Conservation (phyloP, 2,329 filamentous ascomycete genomes). For the Trichothecium roseum region DNA sequence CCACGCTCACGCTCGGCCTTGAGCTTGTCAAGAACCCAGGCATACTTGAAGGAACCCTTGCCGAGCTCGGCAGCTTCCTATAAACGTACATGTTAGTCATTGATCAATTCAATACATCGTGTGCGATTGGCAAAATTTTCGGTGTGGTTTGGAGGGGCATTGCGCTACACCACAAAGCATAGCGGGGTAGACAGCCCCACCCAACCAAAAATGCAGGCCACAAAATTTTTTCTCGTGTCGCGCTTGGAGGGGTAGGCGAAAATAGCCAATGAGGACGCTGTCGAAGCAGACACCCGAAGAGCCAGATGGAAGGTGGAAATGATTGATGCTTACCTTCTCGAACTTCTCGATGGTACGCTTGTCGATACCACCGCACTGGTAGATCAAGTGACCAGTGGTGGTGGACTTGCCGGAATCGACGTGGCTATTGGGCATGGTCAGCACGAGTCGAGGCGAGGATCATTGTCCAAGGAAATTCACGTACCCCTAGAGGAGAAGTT, state of each 20-base stretch:
- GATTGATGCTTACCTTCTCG: constrained; percentile 74
- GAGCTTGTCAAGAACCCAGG: constrained; percentile 99
- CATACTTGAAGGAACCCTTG: constrained; percentile 99
- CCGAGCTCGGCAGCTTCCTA: constrained; percentile 98
- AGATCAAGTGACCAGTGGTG: constrained; percentile 94
- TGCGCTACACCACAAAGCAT: constrained; percentile 2
- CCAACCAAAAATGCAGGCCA: constrained; percentile 13
- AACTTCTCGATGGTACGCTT: constrained; percentile 99
- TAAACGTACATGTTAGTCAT: constrained; percentile 10
- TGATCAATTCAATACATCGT: not conserved
- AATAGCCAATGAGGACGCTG: constrained; percentile 5
- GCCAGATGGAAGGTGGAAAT: constrained; percentile 10
- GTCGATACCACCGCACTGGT: constrained; percentile 99
- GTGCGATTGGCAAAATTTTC: not conserved
- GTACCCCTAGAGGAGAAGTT: constrained; percentile 15
- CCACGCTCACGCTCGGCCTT: constrained; percentile 99
- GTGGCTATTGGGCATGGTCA: constrained; percentile 51
- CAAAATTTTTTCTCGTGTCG: constrained; percentile 10
- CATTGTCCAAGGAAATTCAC: constrained; percentile 5
- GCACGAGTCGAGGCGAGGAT: constrained; percentile 4
- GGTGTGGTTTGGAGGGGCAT: constrained; percentile 2
- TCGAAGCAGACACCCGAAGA: constrained; percentile 1
- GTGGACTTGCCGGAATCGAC: constrained; percentile 99
- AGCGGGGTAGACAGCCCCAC: constrained; percentile 7
- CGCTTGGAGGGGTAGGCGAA: constrained; percentile 7